Percentiles rank a stretch among this genome's conserved stretches.
Conservation (phyloP, 805 yeast genomes). For the Kodamaea kaohsiungensis region DNA sequence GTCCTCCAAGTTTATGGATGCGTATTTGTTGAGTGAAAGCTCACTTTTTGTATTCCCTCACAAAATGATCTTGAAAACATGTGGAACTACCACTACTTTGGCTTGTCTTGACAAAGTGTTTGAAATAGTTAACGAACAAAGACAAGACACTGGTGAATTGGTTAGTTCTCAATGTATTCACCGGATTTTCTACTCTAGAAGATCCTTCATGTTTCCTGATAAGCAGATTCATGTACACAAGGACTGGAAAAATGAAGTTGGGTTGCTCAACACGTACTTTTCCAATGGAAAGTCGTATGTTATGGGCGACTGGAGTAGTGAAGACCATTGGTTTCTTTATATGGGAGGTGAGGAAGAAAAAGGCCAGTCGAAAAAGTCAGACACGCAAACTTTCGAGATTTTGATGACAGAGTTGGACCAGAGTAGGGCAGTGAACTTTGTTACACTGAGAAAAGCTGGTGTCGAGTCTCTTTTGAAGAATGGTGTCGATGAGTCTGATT, state of each 20-base stretch:
- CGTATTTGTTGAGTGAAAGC: constrained; percentile 85
- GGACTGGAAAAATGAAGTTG: constrained; percentile 82
- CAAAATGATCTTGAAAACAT: constrained; percentile 84
- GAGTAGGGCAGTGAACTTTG: constrained; percentile 56
- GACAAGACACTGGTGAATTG: constrained; percentile 23
- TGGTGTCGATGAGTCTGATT: constrained; percentile 57
- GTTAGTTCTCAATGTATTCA: constrained; percentile 44
- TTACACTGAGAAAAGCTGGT: constrained; percentile 50
- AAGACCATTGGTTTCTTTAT: constrained; percentile 91
- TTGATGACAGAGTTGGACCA: constrained; percentile 84
- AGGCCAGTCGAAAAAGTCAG: constrained; percentile 23
- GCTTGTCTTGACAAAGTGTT: constrained; percentile 70
- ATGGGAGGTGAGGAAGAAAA: constrained; percentile 23
- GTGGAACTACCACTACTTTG: constrained; percentile 93
- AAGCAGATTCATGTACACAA: constrained; percentile 79
- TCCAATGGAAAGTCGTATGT: constrained; percentile 61
- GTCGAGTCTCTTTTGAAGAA: constrained; percentile 37
- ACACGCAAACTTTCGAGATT: constrained; percentile 76
- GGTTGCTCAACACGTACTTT: constrained; percentile 66
- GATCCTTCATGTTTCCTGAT: constrained; percentile 90
- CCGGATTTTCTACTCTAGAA: constrained; percentile 84
- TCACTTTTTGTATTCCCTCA: constrained; percentile 87
- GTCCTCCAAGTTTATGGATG: constrained; percentile 65
- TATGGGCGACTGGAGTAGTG: constrained; percentile 72
- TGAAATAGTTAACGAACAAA: constrained; percentile 32